These are phyloP conservation scores for Neospermospora avenae DNA, from an alignment of 2,329 filamentous ascomycete species.

Conservation along the genomic window DNA sequence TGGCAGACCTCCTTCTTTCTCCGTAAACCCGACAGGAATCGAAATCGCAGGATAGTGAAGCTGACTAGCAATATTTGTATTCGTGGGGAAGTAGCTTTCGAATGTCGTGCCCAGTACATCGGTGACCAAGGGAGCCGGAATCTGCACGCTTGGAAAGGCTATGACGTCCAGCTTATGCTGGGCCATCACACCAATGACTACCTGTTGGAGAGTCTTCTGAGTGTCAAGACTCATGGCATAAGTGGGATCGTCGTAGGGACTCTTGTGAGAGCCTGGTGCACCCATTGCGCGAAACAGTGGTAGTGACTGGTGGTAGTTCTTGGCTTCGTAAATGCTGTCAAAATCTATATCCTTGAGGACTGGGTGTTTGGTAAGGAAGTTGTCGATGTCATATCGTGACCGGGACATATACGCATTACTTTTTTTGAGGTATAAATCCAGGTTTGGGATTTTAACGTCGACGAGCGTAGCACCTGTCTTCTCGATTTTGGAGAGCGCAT, in stretches of 20 bases:
- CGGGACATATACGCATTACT: conserved; percentile 29
- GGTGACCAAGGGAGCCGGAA: conserved; percentile 35
- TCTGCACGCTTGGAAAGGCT: conserved; percentile 35
- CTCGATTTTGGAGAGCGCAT: conserved; percentile 19
- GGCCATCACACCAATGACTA: conserved; percentile 33
- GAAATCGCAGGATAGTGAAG: conserved; percentile 36
- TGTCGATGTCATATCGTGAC: conserved; percentile 34
- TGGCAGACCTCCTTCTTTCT: conserved; percentile 28
- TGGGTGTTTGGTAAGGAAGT: conserved; percentile 39
- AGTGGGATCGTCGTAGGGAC: conserved; percentile 31
- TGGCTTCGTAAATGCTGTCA: conserved; percentile 10
- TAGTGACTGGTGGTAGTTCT: conserved; percentile 14
- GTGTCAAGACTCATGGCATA: conserved; percentile 30
- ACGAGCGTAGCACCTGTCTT: conserved; percentile 26
- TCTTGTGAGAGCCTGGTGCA: conserved; percentile 14
- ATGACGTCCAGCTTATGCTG: conserved; percentile 36
- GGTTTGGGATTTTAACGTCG: conserved; percentile 30
- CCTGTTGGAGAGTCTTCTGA: conserved; percentile 32
- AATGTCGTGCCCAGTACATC: conserved; percentile 34
- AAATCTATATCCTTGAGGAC: conserved; percentile 24
- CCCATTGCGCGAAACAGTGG: conserved; percentile 13
- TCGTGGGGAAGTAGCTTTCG: conserved; percentile 33
- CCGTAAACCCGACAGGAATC: conserved; percentile 36
- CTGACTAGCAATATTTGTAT: conserved; percentile 37
- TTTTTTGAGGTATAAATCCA: conserved; percentile 28